Base-by-base conservation (phyloP, 352 stramenopile species). In the Phytopythium cucurbitacearum region DNA sequence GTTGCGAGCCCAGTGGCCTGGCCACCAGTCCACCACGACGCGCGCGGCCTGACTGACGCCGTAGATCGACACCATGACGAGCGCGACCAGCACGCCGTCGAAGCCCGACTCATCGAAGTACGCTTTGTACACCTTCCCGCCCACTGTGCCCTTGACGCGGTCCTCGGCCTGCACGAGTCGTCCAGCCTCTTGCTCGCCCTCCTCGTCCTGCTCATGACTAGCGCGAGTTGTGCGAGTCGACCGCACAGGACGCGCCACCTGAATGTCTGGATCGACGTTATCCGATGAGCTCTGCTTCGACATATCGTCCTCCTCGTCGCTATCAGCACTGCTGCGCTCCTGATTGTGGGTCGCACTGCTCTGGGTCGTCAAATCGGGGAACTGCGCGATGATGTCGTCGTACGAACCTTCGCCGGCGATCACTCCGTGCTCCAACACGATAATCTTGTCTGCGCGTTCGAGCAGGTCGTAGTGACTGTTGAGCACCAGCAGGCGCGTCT, bases 381-480 rank as follows among this genome's bases (percentile, higher is more conserved):
- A 75, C 21, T 50, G 60, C 4, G 47, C 59, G 21, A 79, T 60
- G 9, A 98, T 62, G 7, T 93, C 67, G 1, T 65, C 21, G 57
- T 84, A 94, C 4, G 67, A 77, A 1, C 92, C 95, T 52, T 88
- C 64, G 37, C 97, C 91, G 1, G 76, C 73, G 35, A 98, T 81
- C 7, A 44, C 40, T 3, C 91, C 91, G 43, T 95, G 60, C 4
- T 73, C 49, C 42, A 98, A 60, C 5, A 92, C 61, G 3, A 92
- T 4, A 34, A 94, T 64, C 3, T 55, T 41, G 48, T 89, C 74
- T 13, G 73, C 73, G 10, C 63, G 81, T 36, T 71, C 40, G 32
- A 85, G 79, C 51, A 97, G 64, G 65, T 97, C 90, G 54, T 98
- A 94, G 42, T 98, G 67, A 15, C 85, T 83, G 65, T 98, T 97